phyloP scores from a whole-genome alignment of 352 stramenopile genomes.

The Phytophthora pini region DNA sequence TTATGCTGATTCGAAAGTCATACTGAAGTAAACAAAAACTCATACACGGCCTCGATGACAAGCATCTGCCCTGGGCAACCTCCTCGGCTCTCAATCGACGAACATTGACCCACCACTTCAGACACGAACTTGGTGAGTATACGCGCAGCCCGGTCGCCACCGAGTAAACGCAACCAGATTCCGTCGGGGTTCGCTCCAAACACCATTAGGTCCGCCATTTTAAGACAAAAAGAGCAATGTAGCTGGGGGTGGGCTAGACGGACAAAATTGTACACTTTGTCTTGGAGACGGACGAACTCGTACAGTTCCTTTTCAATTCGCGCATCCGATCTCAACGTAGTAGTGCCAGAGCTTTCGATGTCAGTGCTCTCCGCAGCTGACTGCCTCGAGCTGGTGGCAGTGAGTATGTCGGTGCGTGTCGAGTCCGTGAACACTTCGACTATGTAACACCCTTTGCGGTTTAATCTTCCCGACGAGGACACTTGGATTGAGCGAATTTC shows the following conservation, averaged over 20 bases:
- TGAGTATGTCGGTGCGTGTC: neutral
- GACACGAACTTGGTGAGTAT: too few relatives aligned
- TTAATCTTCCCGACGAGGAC: neutral
- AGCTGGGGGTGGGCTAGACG: neutral
- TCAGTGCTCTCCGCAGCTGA: neutral
- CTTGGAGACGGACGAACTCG: neutral
- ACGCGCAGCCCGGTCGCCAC: neutral
- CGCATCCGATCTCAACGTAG: neutral
- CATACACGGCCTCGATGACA: too few relatives aligned
- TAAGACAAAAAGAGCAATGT: neutral
- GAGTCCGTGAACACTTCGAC: constrained; percentile 2
- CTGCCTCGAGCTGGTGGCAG: neutral
- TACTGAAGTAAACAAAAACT: too few relatives aligned
- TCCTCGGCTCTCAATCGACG: too few relatives aligned
- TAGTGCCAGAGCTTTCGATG: neutral
- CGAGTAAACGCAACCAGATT: neutral
- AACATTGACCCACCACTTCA: too few relatives aligned
- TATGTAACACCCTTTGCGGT: constrained; percentile 1
- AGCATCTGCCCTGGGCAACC: too few relatives aligned
- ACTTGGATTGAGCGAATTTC: neutral
- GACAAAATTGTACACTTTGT: neutral
- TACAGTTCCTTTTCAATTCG: neutral
- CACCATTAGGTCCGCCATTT: neutral
- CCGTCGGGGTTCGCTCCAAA: constrained; percentile 2
- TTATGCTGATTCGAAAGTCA: too few relatives aligned